phyloP scores from a whole-genome alignment of 208 protist genomes.

The Leishmania lainsoni region DNA sequence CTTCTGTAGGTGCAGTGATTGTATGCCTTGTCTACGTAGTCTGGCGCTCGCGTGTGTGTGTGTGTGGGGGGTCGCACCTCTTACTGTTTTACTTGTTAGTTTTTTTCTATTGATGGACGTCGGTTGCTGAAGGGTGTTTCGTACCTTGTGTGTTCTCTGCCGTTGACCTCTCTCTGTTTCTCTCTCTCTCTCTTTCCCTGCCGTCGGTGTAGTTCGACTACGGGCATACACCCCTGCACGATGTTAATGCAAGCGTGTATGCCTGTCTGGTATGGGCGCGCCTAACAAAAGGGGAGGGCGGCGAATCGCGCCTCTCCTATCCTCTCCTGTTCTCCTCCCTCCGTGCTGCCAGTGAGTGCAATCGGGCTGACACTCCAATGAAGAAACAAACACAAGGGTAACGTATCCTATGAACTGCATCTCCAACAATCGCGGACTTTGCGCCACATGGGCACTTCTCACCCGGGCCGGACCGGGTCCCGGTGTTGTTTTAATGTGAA shows the following conservation, averaged over 20 bases:
- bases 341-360: neutral
- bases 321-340: neutral
- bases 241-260: neutral
- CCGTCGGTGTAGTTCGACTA: neutral
- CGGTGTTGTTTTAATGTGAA: neutral
- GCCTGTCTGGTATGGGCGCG: neutral
- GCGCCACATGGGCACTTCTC: neutral
- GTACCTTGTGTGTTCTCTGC: neutral
- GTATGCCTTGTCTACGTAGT: neutral
- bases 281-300: neutral
- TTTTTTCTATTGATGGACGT: constrained; percentile 17
- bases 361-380: neutral
- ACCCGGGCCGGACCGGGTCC: neutral
- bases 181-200: constrained; percentile 5
- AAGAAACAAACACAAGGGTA: neutral
- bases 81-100: neutral
- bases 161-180: neutral
- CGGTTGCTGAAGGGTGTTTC: neutral
- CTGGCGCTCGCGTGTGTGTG: neutral
- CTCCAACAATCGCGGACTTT: neutral
- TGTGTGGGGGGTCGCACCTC: neutral
- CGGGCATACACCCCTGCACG: neutral
- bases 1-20: neutral
- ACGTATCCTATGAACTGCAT: too few relatives aligned
- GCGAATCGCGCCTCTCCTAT: neutral